Percentiles rank a stretch among this genome's conserved stretches.
phyloP scores from a whole-genome alignment of 208 protist genomes.

The Eutreptiella sp. region DNA sequence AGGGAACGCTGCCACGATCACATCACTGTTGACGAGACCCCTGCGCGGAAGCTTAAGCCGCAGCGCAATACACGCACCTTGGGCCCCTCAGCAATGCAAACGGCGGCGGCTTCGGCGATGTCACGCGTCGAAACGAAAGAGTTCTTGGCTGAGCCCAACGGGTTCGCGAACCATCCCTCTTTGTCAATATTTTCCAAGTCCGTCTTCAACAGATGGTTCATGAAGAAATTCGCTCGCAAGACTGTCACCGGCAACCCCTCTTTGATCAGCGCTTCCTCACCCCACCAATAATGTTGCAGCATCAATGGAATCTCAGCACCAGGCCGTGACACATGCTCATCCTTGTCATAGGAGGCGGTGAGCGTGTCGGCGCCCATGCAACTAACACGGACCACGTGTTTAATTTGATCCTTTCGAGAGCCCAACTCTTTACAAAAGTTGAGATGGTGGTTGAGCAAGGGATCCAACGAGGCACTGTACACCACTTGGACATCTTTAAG shows the following conservation, averaged over 20 bases:
- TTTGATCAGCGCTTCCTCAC: constrained; percentile 16
- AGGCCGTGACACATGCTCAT: background rate
- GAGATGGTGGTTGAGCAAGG: constrained; percentile 2
- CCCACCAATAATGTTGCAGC: constrained; percentile 18
- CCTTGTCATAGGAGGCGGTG: constrained; percentile 14
- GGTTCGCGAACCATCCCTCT: constrained; percentile 10
- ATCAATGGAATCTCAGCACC: constrained; percentile 2
- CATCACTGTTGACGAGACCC: no score
- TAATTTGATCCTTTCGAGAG: background rate
- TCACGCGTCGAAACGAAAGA: constrained; percentile 18
- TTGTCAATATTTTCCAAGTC: constrained; percentile 9
- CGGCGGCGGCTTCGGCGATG: constrained; percentile 17
- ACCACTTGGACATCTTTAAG: constrained; percentile 13
- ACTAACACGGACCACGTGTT: constrained; percentile 10
- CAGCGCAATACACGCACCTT: no score
- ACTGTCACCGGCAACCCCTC: background rate
- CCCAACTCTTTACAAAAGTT: constrained; percentile 8
- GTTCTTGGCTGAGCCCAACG: constrained; percentile 17
- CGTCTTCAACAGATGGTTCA: constrained; percentile 14
- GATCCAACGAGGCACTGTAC: constrained; percentile 11
- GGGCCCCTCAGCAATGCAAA: background rate
- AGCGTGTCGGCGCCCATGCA: constrained; percentile 18
- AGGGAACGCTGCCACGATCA: no score
- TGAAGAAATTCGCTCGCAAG: constrained; percentile 17
- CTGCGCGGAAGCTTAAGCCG: no score